phyloP scores from a whole-genome alignment of 1,139 yeast species.

The Candida tropicalis region DNA sequence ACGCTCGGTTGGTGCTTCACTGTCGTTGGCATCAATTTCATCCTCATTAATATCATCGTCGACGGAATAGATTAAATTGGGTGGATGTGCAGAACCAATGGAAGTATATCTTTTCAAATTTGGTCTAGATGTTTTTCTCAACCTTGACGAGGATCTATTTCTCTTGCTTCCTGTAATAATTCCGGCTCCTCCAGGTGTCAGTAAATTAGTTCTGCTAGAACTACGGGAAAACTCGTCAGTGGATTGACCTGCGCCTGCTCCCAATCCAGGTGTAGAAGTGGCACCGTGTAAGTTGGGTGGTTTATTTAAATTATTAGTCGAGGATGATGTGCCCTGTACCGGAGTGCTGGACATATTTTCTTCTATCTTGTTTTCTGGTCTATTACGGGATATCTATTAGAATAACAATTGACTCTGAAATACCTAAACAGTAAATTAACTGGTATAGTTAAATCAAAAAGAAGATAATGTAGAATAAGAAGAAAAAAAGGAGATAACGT shows the following conservation, averaged over 20 bases:
- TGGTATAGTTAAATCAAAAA: too few species aligned
- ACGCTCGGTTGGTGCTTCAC: conserved; percentile 26
- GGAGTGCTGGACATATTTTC: conserved; percentile 13
- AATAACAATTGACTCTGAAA: too few species aligned
- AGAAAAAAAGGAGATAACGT: too few species aligned
- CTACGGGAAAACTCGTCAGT: conserved; percentile 11
- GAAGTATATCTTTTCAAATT: conserved; percentile 25
- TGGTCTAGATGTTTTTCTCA: conserved; percentile 21
- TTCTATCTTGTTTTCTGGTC: too few species aligned
- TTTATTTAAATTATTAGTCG: conserved; percentile 6
- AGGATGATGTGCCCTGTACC: conserved; percentile 11
- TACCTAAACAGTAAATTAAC: too few species aligned
- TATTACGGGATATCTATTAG: too few species aligned
- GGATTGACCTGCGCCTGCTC: not conserved
- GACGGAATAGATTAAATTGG: conserved; percentile 59
- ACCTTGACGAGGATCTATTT: conserved; percentile 13
- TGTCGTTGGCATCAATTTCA: conserved; percentile 54
- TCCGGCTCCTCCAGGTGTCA: conserved; percentile 5
- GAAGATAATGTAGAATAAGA: too few species aligned
- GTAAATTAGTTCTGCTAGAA: conserved; percentile 13
- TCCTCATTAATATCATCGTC: conserved; percentile 65
- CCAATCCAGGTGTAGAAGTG: not conserved
- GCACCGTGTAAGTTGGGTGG: not conserved
- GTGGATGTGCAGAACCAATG: conserved; percentile 21
- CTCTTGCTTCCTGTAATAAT: conserved; percentile 4